Conservation (phyloP, 495 filamentous ascomycete genomes). For the Bombardia bombarda region DNA sequence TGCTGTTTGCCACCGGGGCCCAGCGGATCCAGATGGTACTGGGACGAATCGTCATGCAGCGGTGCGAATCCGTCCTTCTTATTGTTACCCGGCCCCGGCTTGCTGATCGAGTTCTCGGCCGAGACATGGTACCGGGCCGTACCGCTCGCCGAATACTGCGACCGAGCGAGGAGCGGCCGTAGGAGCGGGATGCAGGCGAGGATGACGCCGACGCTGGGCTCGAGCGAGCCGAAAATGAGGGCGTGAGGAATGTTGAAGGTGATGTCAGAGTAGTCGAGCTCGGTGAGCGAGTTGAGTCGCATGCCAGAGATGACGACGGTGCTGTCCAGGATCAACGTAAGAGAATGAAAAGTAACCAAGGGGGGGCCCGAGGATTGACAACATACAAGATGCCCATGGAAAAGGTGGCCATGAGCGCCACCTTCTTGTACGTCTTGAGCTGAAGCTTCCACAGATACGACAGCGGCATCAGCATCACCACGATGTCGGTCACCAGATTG, state of each 20-base stretch:
- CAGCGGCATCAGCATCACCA: conserved; percentile 21
- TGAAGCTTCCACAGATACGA: conserved; percentile 18
- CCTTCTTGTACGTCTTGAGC: conserved; percentile 15
- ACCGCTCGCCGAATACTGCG: background rate
- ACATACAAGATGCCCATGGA: conserved; percentile 22
- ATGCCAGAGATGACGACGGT: conserved; percentile 18
- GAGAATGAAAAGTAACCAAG: background rate
- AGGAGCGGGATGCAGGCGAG: conserved; percentile 20
- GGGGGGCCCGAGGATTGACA: too few species aligned
- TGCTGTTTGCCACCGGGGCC: too few species aligned
- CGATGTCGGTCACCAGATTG: conserved; percentile 21
- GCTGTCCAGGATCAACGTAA: conserved; percentile 3
- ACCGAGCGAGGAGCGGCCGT: conserved; percentile 19
- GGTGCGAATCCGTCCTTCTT: background rate
- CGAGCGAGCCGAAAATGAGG: conserved; percentile 17
- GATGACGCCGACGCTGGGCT: conserved; percentile 20
- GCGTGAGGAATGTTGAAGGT: conserved; percentile 17
- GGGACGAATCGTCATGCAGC: conserved; percentile 3
- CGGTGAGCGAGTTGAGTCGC: conserved; percentile 14
- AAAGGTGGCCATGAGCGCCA: conserved; percentile 16
- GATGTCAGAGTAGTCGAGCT: conserved; percentile 19
- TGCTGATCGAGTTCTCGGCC: background rate
- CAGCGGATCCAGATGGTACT: conserved; percentile 8
- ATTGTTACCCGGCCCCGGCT: background rate
- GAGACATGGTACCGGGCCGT: background rate